Evolutionary conservation across 23 red algal genomes (phyloP).

Genomic region (Agarophyton chilense): DNA sequence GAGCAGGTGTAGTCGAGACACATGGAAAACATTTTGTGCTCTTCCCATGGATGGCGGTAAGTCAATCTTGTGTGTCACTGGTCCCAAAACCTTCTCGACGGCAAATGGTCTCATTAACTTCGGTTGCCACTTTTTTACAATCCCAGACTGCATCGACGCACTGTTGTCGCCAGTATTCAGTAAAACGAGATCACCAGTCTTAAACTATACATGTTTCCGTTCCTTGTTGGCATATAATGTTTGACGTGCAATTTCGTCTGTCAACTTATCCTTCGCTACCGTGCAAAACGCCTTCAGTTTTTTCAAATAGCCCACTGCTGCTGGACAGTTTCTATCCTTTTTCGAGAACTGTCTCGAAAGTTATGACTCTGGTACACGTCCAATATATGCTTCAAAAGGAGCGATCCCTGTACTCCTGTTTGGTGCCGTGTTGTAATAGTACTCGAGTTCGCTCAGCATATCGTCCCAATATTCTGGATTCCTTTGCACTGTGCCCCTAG

Average conservation of each 20-base stretch:
- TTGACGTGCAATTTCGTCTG: conserved; percentile 1
- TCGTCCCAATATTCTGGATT: conserved; percentile 29
- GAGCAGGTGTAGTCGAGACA: background rate
- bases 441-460: conserved; percentile 33
- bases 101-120: conserved; percentile 28
- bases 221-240: conserved; percentile 24
- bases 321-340: background rate
- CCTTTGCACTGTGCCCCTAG: background rate
- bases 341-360: background rate
- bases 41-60: conserved; percentile 28
- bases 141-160: background rate
- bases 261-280: conserved; percentile 4
- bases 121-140: conserved; percentile 20
- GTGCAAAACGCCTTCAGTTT: background rate
- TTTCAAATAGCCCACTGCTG: background rate
- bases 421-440: conserved; percentile 20
- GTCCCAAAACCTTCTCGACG: conserved; percentile 8
- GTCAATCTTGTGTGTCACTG: conserved; percentile 36
- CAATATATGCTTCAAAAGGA: conserved; percentile 44
- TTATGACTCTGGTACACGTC: conserved; percentile 9
- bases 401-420: conserved; percentile 10
- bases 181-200: background rate
- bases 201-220: conserved; percentile 7
- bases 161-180: background rate
- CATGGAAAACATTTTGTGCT: conserved; percentile 48